Conservation (phyloP, 2,329 filamentous ascomycete genomes). For the Colletotrichum abscissum region DNA sequence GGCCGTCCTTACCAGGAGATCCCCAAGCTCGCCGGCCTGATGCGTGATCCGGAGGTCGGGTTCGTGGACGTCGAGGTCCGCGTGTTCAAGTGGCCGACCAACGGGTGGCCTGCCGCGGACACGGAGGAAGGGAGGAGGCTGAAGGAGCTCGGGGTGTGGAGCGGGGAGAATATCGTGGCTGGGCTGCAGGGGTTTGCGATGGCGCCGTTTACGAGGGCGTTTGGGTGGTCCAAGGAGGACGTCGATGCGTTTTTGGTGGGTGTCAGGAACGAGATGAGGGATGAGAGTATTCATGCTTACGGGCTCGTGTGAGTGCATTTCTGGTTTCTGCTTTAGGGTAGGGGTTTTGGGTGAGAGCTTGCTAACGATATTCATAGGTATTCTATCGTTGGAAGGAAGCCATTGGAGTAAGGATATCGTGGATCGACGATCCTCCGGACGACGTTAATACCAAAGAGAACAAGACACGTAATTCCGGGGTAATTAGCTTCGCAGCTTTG, state of each 20-base stretch:
- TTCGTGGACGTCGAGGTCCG: neutral
- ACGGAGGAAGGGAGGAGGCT: neutral
- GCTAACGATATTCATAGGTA: too few relatives aligned
- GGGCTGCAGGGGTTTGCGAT: neutral
- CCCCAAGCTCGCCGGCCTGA: neutral
- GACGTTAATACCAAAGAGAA: too few relatives aligned
- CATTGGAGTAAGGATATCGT: too few relatives aligned
- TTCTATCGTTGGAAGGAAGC: too few relatives aligned
- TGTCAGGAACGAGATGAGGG: neutral
- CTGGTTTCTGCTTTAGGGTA: too few relatives aligned
- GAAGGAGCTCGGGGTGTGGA: neutral
- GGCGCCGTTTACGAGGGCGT: neutral
- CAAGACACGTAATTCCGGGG: too few relatives aligned
- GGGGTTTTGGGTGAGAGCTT: too few relatives aligned
- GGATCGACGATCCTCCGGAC: too few relatives aligned
- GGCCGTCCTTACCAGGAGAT: neutral
- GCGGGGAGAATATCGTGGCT: neutral
- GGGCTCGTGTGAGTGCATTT: neutral
- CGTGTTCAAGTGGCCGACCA: neutral
- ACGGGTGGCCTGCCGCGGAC: neutral
- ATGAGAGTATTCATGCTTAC: neutral
- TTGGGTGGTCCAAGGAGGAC: neutral
- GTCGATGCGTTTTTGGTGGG: neutral
- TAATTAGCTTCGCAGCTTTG: too few relatives aligned
- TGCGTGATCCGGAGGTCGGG: neutral